A percentile compares a stretch with the other conserved stretches of the same genome.
Evolutionary conservation across 306 rosid species (phyloP).

Genomic region (Notholithocarpus densiflorus): DNA sequence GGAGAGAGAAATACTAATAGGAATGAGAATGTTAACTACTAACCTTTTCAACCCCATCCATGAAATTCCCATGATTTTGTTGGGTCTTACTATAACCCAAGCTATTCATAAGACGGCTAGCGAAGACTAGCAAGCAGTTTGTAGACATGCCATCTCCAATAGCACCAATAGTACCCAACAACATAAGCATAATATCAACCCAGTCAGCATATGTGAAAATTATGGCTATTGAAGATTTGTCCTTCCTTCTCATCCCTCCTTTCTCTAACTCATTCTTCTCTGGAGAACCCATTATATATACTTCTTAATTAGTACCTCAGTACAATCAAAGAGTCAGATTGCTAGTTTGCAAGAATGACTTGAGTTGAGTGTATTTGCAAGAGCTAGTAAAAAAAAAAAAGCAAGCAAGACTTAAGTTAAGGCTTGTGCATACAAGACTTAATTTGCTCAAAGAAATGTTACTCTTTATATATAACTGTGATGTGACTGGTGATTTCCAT

Average conservation of each 20-base stretch:
- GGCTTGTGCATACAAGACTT: not conserved
- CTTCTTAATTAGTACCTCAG: not conserved
- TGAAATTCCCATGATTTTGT: constrained; percentile 41
- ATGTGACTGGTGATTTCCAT: constrained; percentile 24
- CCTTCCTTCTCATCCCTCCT: constrained; percentile 24
- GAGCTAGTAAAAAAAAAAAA: not conserved
- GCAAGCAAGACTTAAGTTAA: too few species aligned
- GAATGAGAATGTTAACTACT: not conserved
- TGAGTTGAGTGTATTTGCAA: not conserved
- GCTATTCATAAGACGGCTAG: constrained; percentile 87
- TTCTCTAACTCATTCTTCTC: constrained; percentile 11
- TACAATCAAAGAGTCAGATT: not conserved
- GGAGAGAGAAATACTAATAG: not conserved
- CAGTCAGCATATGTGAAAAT: constrained; percentile 76
- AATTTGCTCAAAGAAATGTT: not conserved
- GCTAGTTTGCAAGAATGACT: not conserved
- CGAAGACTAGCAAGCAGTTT: constrained; percentile 68
- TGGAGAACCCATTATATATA: constrained; percentile 36
- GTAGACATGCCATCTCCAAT: constrained; percentile 95
- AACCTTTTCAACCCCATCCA: constrained; percentile 81
- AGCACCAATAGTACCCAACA: constrained; percentile 79
- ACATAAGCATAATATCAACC: constrained; percentile 72
- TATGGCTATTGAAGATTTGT: constrained; percentile 28
- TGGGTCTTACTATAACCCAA: constrained; percentile 56
- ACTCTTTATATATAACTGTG: constrained; percentile 9